Evolutionary conservation across 1,284 basidiomycete species (phyloP).

Genomic region (Sanghuangporus weigelae): DNA sequence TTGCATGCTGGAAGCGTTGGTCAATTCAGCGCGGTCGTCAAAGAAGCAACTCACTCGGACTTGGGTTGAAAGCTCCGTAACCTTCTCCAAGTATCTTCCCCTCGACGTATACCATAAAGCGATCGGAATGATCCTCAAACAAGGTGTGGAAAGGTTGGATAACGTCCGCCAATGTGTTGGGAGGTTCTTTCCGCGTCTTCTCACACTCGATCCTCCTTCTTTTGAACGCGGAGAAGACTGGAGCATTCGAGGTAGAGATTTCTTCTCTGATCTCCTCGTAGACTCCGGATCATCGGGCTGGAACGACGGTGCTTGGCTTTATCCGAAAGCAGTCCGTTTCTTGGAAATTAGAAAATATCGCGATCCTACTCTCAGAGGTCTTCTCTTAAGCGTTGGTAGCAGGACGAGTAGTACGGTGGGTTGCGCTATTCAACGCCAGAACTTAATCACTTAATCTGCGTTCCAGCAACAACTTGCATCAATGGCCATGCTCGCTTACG

Average conservation of each 20-base stretch:
- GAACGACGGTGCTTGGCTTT: conserved; percentile 68
- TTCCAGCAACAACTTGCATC: conserved; percentile 67
- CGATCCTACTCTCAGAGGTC: conserved; percentile 58
- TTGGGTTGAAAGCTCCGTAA: conserved; percentile 28
- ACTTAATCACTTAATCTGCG: not conserved
- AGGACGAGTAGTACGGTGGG: conserved; percentile 79
- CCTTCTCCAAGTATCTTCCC: conserved; percentile 54
- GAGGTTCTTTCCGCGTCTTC: conserved; percentile 46
- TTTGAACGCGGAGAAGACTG: conserved; percentile 9
- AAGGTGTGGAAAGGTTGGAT: conserved; percentile 88
- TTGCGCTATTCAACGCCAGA: conserved; percentile 12
- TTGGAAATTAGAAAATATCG: conserved; percentile 61
- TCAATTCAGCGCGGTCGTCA: conserved; percentile 32
- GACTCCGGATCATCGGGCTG: conserved; percentile 42
- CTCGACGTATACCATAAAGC: conserved; percentile 51
- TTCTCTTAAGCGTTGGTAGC: conserved; percentile 74
- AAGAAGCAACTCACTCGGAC: conserved; percentile 39
- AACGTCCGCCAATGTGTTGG: conserved; percentile 83
- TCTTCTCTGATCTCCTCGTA: conserved; percentile 18
- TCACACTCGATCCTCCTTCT: conserved; percentile 42
- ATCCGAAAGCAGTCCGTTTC: conserved; percentile 65
- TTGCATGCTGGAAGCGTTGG: conserved; percentile 20
- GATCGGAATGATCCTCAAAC: conserved; percentile 73
- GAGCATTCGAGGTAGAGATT: conserved; percentile 1
- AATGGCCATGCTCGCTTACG: conserved; percentile 54